Evolutionary conservation across 1,139 yeast genomes (phyloP), one percentile per base, ranked within the genome.

Genomic region (Suhomyces bribrorum): DNA sequence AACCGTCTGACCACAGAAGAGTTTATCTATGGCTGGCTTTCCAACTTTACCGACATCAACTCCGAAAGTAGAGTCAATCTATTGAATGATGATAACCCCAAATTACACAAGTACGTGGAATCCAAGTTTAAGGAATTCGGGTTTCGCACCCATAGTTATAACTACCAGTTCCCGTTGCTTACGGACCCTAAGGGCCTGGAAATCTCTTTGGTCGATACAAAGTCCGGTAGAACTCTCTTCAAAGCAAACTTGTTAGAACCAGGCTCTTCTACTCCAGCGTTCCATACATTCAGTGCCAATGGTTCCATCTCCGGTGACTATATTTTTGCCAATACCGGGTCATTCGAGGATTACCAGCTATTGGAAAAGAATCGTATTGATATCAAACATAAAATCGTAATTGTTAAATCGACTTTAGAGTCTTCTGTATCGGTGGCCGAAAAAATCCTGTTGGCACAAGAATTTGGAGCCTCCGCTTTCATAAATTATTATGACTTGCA

Each of bases 221-320:
- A 48, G 12, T 37, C 45, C 3, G 56, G 53, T 6, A 48, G 52
- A 1, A 45, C 53, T 5, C 53, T 64, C 5, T 69, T 66, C 44
- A 38, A 46, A 2, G 62, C 69, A 2, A 38, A 48, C 4, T 40
- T 69, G 13, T 32, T 32, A 1, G 76, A 71, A 40, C 53, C 56
- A 1, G 47, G 47, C 16, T 56, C 48, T 23, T 35, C 47, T 5
- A 70, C 77, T 0, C 77, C 77, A 1, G 66, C 72, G 1, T 72
- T 52, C 45, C 59, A 56, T 43, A 58, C 61, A 1, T 61, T 53
- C 47, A 71, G 75, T 1, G 36, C 32, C 9, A 54, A 51, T 36
- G 74, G 69, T 1, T 42, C 54, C 3, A 54, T 59, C 1, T 44
- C 42, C 1, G 64, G 58, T 0, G 54, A 49, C 4, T 69, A 53